Conservation (phyloP, 2,329 filamentous ascomycete species). For the Stenocarpella maydis region DNA sequence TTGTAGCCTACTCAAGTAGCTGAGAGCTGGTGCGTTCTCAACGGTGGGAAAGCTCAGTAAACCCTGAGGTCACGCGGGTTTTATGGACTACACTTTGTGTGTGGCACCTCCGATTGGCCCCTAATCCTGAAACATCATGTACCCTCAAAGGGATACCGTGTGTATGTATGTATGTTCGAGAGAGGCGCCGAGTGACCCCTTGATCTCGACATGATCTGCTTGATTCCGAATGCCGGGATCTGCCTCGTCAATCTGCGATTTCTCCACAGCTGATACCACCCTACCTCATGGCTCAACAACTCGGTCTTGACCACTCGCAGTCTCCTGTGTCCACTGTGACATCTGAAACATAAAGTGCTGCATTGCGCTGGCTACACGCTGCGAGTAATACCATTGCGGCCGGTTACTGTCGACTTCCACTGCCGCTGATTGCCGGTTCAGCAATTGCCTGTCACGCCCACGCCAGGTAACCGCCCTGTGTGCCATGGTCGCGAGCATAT, state of each 20-base stretch:
- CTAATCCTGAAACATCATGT: too few relatives aligned
- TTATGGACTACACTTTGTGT: too few relatives aligned
- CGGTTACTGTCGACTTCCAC: not conserved
- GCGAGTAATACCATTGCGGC: not conserved
- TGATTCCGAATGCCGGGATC: constrained; percentile 25
- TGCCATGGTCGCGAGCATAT: not conserved
- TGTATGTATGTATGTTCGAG: too few relatives aligned
- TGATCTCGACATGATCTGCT: constrained; percentile 23
- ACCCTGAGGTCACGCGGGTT: too few relatives aligned
- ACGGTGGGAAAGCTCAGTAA: too few relatives aligned
- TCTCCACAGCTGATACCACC: constrained; percentile 31
- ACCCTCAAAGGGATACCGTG: too few relatives aligned
- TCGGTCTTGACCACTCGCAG: constrained; percentile 4
- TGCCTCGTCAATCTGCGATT: constrained; percentile 27
- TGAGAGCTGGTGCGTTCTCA: too few relatives aligned
- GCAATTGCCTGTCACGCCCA: not conserved
- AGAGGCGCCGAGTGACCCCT: not conserved
- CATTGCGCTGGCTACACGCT: not conserved
- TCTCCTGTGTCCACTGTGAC: not conserved
- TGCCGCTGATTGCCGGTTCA: not conserved
- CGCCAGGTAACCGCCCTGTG: not conserved
- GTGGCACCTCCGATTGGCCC: too few relatives aligned
- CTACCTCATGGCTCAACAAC: constrained; percentile 32
- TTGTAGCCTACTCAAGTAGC: too few relatives aligned
- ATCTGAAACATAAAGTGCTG: not conserved